These are phyloP conservation scores for Cokeromyces recurvatus DNA, from an alignment of 371 early-diverging fungal genomes.

Conservation along the genomic window DNA sequence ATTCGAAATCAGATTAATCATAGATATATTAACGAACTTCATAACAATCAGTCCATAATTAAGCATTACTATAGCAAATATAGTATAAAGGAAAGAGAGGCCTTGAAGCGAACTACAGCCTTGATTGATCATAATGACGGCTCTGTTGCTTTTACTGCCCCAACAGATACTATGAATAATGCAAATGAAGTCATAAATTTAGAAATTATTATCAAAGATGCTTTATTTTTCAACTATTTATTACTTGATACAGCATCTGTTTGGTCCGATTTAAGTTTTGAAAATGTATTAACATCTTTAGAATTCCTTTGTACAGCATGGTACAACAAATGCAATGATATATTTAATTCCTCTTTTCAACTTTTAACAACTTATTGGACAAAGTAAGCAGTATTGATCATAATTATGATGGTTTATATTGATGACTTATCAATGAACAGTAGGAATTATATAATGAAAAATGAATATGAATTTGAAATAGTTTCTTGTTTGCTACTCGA, in stretches of 20 bases:
- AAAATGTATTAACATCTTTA: constrained; percentile 1
- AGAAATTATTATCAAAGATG: no score
- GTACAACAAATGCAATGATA: constrained; percentile 13
- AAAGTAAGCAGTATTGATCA: constrained; percentile 18
- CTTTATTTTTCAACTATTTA: constrained; percentile 20
- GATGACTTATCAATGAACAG: no score
- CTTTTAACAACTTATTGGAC: constrained; percentile 23
- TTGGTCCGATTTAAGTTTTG: constrained; percentile 10
- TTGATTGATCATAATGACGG: not conserved
- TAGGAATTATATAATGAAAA: constrained; percentile 1
- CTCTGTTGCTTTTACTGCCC: no score
- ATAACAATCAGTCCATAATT: not conserved
- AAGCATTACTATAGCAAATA: not conserved
- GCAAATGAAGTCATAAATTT: no score
- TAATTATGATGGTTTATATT: not conserved
- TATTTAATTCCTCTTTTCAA: constrained; percentile 19
- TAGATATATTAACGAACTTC: not conserved
- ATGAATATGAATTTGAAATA: constrained; percentile 2
- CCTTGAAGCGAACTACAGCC: not conserved
- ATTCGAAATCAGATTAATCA: not conserved
- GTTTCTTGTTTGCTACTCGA: constrained; percentile 9
- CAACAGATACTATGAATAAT: no score
- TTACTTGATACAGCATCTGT: constrained; percentile 19
- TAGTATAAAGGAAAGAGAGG: no score
- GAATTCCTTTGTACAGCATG: constrained; percentile 14